These are phyloP conservation scores for Diutina neorugosa DNA, from an alignment of 1,139 yeast species.

Conservation along the genomic window DNA sequence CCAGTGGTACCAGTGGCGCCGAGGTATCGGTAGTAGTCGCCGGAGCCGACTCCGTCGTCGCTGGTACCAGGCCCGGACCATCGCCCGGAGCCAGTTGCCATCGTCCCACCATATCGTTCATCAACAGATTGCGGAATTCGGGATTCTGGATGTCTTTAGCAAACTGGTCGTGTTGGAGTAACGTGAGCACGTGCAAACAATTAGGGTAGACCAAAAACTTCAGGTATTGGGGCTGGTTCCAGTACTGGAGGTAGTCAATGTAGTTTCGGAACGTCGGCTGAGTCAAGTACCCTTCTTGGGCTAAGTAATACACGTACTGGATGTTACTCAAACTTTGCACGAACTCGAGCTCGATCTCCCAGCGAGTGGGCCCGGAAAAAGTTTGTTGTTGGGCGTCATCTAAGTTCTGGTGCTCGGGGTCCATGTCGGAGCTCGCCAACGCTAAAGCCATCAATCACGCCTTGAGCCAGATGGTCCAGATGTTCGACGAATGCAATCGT, in stretches of 20 bases:
- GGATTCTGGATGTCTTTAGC: slow-evolving; percentile 42
- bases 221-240: slow-evolving; percentile 60
- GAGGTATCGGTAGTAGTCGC: too few species aligned
- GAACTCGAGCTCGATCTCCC: slow-evolving; percentile 77
- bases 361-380: slow-evolving; percentile 45
- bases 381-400: slow-evolving; percentile 1
- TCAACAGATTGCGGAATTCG: slow-evolving; percentile 45
- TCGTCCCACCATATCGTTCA: slow-evolving; percentile 67
- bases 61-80: background rate
- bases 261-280: slow-evolving; percentile 52
- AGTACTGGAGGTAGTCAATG: slow-evolving; percentile 57
- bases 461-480: background rate
- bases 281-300: slow-evolving; percentile 59
- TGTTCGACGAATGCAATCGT: background rate
- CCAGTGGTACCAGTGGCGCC: too few species aligned
- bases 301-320: slow-evolving; percentile 61
- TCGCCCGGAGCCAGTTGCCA: slow-evolving; percentile 24
- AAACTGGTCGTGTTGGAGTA: slow-evolving; percentile 45
- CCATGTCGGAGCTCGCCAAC: background rate
- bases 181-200: slow-evolving; percentile 52
- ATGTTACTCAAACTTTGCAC: slow-evolving; percentile 76
- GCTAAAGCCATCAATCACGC: background rate
- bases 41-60: background rate
- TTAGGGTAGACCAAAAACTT: slow-evolving; percentile 61
- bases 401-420: background rate